Percentiles rank a stretch among this genome's conserved stretches.
These are phyloP conservation scores for Eucalyptus polybractea DNA, from an alignment of 345 rosid genomes.

Conservation along the genomic window DNA sequence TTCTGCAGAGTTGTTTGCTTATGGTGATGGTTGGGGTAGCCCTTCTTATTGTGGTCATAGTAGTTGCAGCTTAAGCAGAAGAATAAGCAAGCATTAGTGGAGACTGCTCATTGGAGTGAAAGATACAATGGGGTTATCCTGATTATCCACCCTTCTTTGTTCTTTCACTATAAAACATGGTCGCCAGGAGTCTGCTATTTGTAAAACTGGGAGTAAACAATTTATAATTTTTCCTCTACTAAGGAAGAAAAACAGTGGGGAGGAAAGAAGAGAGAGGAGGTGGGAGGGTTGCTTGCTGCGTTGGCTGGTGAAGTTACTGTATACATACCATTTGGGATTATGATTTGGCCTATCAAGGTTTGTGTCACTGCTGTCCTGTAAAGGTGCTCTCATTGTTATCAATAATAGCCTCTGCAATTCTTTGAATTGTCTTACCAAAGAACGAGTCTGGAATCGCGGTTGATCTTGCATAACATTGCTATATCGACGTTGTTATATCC, in stretches of 20 bases:
- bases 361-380: background rate
- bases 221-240: background rate
- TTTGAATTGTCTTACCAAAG: background rate
- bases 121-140: background rate
- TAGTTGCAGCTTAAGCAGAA: constrained; percentile 44
- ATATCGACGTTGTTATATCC: background rate
- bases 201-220: background rate
- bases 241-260: background rate
- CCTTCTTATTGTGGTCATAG: constrained; percentile 67
- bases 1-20: constrained; percentile 66
- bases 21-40: constrained; percentile 78
- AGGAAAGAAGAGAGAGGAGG: background rate
- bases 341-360: background rate
- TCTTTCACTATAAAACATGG: background rate
- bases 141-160: background rate
- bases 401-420: background rate
- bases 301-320: background rate
- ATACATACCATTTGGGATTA: background rate
- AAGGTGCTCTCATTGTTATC: background rate
- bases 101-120: background rate
- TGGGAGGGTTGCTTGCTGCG: background rate
- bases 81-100: background rate
- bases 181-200: background rate
- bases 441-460: background rate
- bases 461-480: background rate